Conservation (phyloP, 805 yeast species). For the Yarrowia divulgata region DNA sequence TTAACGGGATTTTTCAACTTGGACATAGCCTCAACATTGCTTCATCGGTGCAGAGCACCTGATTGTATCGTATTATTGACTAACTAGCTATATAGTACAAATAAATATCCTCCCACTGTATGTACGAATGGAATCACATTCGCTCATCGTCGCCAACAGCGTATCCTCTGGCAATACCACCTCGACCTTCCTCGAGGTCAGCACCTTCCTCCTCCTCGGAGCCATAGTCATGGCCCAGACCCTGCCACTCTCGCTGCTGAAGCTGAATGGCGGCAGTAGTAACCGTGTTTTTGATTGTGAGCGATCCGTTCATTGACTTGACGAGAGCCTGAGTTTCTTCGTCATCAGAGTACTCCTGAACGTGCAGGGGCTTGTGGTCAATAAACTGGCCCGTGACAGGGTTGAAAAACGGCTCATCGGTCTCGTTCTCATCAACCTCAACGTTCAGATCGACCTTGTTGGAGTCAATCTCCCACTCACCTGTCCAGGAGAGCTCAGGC, state of each 20-base stretch:
- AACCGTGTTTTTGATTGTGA: constrained; percentile 76
- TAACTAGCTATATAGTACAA: constrained; percentile 12
- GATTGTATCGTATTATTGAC: background rate
- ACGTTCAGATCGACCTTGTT: constrained; percentile 55
- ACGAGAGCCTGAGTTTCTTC: constrained; percentile 49
- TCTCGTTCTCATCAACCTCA: constrained; percentile 47
- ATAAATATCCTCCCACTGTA: constrained; percentile 23
- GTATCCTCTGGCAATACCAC: constrained; percentile 92
- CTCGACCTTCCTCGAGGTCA: constrained; percentile 76
- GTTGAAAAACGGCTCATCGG: constrained; percentile 73
- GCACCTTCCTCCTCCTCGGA: constrained; percentile 70
- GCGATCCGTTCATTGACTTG: constrained; percentile 62
- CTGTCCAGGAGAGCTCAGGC: constrained; percentile 85
- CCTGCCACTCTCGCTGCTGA: constrained; percentile 75
- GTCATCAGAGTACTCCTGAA: constrained; percentile 56
- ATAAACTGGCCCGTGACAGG: constrained; percentile 84
- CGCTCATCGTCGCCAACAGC: constrained; percentile 40
- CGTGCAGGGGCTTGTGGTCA: constrained; percentile 65
- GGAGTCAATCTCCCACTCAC: constrained; percentile 89
- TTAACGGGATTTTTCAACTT: background rate
- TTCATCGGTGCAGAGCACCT: background rate
- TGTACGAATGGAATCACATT: background rate
- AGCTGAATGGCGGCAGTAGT: constrained; percentile 90
- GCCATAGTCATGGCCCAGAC: constrained; percentile 83
- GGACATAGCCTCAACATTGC: background rate